Percentiles rank a stretch among this genome's conserved stretches.
These are phyloP conservation scores for Blastocrithidia nonstop DNA, from an alignment of 208 protist genomes.

Conservation along the genomic window DNA sequence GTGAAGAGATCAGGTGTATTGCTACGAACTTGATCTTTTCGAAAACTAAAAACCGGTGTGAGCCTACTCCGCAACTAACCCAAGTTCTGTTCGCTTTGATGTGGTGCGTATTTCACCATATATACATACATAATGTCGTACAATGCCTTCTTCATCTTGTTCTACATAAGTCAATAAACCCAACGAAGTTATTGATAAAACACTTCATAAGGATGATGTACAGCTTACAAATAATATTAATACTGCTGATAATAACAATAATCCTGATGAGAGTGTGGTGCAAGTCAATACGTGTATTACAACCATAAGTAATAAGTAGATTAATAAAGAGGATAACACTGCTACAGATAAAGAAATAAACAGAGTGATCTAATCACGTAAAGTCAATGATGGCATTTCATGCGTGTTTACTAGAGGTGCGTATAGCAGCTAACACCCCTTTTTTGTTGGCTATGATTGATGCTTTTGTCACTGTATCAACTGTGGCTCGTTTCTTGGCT, in stretches of 20 bases:
- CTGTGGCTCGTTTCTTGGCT: constrained; percentile 59
- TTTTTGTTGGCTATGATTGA: constrained; percentile 68
- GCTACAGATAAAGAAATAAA: too few species aligned
- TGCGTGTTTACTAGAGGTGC: too few species aligned
- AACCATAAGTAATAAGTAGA: neutral
- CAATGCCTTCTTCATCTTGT: too few species aligned
- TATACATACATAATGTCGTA: too few species aligned
- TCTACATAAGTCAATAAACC: too few species aligned
- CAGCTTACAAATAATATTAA: too few species aligned
- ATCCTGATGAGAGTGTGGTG: too few species aligned
- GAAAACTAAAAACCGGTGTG: constrained; percentile 21
- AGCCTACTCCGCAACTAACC: constrained; percentile 74
- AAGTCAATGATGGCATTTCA: too few species aligned
- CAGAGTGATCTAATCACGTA: too few species aligned
- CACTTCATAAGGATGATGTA: too few species aligned
- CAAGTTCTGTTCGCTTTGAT: constrained; percentile 43
- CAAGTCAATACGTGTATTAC: neutral
- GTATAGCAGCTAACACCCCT: constrained; percentile 77
- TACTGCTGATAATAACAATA: too few species aligned
- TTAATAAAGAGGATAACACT: neutral
- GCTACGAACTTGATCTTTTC: constrained; percentile 67
- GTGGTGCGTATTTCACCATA: constrained; percentile 28
- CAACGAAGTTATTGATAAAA: too few species aligned
- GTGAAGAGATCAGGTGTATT: constrained; percentile 43
- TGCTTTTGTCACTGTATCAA: constrained; percentile 27